Conservation (phyloP, 495 filamentous ascomycete genomes). For the Barbatosphaeria neglecta region DNA sequence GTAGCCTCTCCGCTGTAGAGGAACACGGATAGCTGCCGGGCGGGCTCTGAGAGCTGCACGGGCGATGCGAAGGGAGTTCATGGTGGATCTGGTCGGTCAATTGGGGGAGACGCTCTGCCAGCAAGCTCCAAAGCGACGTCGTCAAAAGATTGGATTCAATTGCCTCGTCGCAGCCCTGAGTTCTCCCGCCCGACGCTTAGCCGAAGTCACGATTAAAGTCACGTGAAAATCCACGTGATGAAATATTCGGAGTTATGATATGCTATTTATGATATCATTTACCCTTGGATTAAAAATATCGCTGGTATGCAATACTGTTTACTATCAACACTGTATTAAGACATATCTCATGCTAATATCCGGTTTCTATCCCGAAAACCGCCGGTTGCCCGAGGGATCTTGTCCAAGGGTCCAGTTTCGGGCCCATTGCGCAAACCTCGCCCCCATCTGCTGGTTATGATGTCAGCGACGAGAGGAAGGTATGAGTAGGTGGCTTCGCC, state of each 20-base stretch:
- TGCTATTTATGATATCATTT: too few relatives aligned
- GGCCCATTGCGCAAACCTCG: not conserved
- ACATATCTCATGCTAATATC: not conserved
- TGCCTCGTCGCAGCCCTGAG: constrained; percentile 1
- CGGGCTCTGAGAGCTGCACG: constrained; percentile 73
- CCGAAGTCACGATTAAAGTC: constrained; percentile 14
- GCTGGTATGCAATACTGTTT: too few relatives aligned
- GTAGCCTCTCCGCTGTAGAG: constrained; percentile 76
- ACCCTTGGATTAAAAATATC: too few relatives aligned
- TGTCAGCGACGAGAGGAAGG: not conserved
- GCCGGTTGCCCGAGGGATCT: too few relatives aligned
- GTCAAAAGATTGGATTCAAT: constrained; percentile 24
- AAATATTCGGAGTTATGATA: too few relatives aligned
- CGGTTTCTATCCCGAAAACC: not conserved
- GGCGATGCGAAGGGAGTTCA: constrained; percentile 87
- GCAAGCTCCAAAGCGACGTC: constrained; percentile 17
- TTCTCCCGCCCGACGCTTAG: constrained; percentile 17
- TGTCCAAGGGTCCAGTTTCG: too few relatives aligned
- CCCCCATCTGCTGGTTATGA: too few relatives aligned
- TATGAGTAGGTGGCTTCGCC: not conserved
- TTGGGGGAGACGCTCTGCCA: constrained; percentile 15
- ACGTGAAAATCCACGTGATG: not conserved
- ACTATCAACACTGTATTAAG: too few relatives aligned
- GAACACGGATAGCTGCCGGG: constrained; percentile 54
- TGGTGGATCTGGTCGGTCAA: constrained; percentile 47